Percentiles rank a stretch among this genome's conserved stretches.
Conservation (phyloP, 1,139 yeast species). For the Sugiyamaella pinicola region DNA sequence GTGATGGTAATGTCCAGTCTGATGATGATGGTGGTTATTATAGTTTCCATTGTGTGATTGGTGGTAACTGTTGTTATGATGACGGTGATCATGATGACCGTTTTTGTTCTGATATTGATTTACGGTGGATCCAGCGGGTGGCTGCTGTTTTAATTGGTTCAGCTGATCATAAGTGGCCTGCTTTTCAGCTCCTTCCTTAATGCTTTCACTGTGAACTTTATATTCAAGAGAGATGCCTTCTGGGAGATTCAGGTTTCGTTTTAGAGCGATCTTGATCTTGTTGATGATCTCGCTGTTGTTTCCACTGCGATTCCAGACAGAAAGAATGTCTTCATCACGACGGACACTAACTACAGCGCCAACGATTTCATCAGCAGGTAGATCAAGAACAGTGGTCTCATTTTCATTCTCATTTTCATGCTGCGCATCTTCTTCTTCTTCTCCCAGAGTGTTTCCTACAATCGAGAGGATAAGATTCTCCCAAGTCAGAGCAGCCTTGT, state of each 20-base stretch:
- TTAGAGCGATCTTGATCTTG: constrained; percentile 33
- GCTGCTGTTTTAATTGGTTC: constrained; percentile 15
- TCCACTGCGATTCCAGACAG: constrained; percentile 41
- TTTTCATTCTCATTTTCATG: not conserved
- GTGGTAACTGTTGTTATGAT: constrained; percentile 5
- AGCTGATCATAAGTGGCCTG: constrained; percentile 25
- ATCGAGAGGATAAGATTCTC: constrained; percentile 41
- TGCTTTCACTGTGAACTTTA: constrained; percentile 40
- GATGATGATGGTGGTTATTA: constrained; percentile 9
- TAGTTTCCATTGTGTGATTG: constrained; percentile 2
- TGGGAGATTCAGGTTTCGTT: constrained; percentile 33
- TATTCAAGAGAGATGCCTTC: constrained; percentile 34
- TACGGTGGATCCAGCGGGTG: constrained; percentile 1
- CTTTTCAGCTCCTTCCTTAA: constrained; percentile 36
- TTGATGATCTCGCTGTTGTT: constrained; percentile 27
- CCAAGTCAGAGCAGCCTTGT: constrained; percentile 40
- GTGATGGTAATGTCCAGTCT: not conserved
- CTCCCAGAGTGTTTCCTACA: constrained; percentile 38
- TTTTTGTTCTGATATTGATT: constrained; percentile 10
- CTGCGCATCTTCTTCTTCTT: constrained; percentile 22
- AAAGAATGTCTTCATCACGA: constrained; percentile 42
- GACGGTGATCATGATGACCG: constrained; percentile 12
- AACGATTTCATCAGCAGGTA: constrained; percentile 38
- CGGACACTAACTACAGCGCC: constrained; percentile 45
- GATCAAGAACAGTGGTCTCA: not conserved